phyloP scores from a whole-genome alignment of 83 land plant genomes.

The Diphasiastrum complanatum region DNA sequence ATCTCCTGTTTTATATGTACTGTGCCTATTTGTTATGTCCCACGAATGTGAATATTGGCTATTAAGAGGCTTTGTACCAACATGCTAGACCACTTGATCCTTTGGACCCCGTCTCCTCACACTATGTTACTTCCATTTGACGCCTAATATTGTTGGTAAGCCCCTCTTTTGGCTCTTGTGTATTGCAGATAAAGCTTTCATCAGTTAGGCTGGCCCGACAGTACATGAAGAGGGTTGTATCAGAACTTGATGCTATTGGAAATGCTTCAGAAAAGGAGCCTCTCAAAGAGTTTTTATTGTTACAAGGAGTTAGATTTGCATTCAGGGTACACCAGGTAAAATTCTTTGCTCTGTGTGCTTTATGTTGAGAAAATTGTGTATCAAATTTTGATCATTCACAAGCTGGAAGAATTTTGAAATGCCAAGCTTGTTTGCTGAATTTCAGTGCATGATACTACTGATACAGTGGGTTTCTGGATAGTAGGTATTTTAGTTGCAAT shows the following conservation, averaged over 20 bases:
- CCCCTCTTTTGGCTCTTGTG: too few relatives aligned
- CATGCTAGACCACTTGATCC: too few relatives aligned
- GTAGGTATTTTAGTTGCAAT: not conserved
- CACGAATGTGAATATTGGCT: too few relatives aligned
- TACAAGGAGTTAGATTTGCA: constrained; percentile 98
- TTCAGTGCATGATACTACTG: not conserved
- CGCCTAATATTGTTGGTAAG: too few relatives aligned
- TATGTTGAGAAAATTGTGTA: not conserved
- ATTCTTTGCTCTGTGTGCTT: not conserved
- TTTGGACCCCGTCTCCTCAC: too few relatives aligned
- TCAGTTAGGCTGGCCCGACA: constrained; percentile 88
- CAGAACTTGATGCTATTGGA: constrained; percentile 64
- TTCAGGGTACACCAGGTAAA: constrained; percentile 97
- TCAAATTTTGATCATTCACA: not conserved
- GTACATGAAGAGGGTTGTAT: constrained; percentile 92
- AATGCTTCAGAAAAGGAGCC: constrained; percentile 69
- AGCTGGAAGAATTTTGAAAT: not conserved
- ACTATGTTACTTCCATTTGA: too few relatives aligned
- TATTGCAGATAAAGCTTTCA: constrained; percentile 85
- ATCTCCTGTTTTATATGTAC: too few relatives aligned
- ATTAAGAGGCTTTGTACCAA: too few relatives aligned
- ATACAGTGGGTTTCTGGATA: not conserved
- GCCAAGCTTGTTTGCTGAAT: constrained; percentile 2
- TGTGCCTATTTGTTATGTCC: too few relatives aligned
- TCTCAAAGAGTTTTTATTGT: constrained; percentile 72